Percentiles rank a stretch among this genome's conserved stretches.
These are phyloP conservation scores for Pestalotiopsis sp. DNA, from an alignment of 2,329 filamentous ascomycete species.

Conservation along the genomic window DNA sequence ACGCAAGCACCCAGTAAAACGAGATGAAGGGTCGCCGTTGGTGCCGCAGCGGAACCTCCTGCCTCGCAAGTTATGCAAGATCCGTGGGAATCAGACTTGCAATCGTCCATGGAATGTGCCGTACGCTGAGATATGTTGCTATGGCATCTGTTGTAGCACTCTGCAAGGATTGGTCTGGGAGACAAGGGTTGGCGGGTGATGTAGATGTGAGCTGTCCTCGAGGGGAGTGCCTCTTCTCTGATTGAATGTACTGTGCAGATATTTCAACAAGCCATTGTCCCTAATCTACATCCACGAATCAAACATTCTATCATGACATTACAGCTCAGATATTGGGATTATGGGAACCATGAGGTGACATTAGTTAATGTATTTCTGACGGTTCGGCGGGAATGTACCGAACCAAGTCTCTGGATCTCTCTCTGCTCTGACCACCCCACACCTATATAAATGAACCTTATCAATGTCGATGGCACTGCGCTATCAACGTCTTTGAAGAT, in stretches of 20 bases:
- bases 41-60: not conserved
- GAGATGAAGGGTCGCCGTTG: not conserved
- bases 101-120: not conserved
- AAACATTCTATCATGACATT: not conserved
- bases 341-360: not conserved
- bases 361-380: not conserved
- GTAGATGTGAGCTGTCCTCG: not conserved
- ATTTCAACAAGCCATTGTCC: not conserved
- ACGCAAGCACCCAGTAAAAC: not conserved
- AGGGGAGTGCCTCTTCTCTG: not conserved
- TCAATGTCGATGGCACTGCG: not conserved
- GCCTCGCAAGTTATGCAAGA: not conserved
- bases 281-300: not conserved
- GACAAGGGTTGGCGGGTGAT: not conserved
- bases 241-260: not conserved
- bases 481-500: not conserved
- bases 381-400: constrained; percentile 1
- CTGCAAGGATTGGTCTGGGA: not conserved
- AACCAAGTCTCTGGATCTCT: constrained; percentile 3
- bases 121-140: not conserved
- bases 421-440: constrained; percentile 3
- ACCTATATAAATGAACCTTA: not conserved
- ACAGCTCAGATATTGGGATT: not conserved
- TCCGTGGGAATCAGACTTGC: not conserved
- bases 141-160: not conserved